Base-by-base conservation (phyloP, 2,329 filamentous ascomycete species). In the Fusarium albosuccineum region DNA sequence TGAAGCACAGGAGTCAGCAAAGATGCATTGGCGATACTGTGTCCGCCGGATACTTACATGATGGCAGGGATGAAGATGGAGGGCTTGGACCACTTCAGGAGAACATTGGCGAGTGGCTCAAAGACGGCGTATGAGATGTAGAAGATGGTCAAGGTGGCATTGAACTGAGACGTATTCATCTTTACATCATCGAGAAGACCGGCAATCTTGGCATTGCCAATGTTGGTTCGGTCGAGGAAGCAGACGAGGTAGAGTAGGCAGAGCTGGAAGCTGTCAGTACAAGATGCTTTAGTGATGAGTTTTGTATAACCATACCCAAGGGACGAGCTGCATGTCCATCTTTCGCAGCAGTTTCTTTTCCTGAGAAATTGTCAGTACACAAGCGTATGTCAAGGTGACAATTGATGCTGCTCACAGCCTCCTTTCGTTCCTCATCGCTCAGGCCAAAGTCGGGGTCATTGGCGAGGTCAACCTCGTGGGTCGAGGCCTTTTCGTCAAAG, bases 111-210 rank as follows among this genome's bases (percentile, higher is more conserved):
- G 42, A 94, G 72, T 0, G 89, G 88, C 76, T 96, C 93, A 66
- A 93, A 94, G 34, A 94, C 79, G 3, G 92, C 86, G 76, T 97
- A 97, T 1, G 91, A 93, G 50, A 97, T 84, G 80, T 97, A 97
- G 81, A 97, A 97, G 70, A 97, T 91, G 34, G 91, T 92, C 8
- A 97, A 83, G 0, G 89, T 87, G 22, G 86, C 83, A 76, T 94
- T 94, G 80, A 94, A 97, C 73, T 91, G 83, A 6, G 82, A 78
- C 3, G 85, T 83, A 1, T 84, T 84, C 83, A 95, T 87, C 33
- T 85, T 68, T 14, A 96, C 80, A 59, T 91, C 88, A 10, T 82
- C 68, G 29, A 78, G 67, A 10, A 88, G 77, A 50, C 82, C 80
- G 26, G 85, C 86, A 61, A 90, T 86, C 67, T 88, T 89, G 37